Base-by-base conservation (phyloP, 148 eudicot genomes). In the Linanthus parryae region DNA sequence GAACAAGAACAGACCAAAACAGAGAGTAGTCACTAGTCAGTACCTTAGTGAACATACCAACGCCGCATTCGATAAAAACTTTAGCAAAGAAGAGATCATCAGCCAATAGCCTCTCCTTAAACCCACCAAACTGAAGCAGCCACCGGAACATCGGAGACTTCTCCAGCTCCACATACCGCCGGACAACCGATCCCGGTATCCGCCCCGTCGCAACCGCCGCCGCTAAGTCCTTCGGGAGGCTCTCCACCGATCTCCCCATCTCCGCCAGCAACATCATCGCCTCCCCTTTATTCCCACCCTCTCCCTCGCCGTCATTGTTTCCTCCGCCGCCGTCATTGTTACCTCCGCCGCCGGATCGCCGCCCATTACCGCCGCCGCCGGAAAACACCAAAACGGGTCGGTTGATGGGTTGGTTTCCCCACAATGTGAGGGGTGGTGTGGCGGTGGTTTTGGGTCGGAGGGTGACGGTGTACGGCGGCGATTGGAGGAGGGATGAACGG, bases 21-120 rank as follows among this genome's bases (percentile, higher is more conserved):
- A 28, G 17, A 0, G n/a, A 9, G 10, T 3, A 7, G 9, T 0
- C 5, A 18, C 0, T 42, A 20, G n/a, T 12, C 7, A 34, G 10
- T 40, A 87, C 95, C 90, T 87, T 87, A 8, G 95, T 67, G 65
- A 83, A 83, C 21, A 87, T 27, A 8, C 97, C 95, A 55, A 91
- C 86, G n/a, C 95, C 95, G 35, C 94, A 86, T 62, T 91, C 97
- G 56, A 91, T 76, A 20, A 52, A 80, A 20, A 91, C 67, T 56
- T 91, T 91, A 24, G 87, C 74, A 49, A 91, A 64, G 54, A 91
- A 91, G 21, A 91, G 66, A 83, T 91, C 97, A 73, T 91, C 95
- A 27, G 97, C 97, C 58, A 91, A 64, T 70, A 91, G 65, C 20
- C 97, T 52, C 58, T 91, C 97, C 54, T 64, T 76, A 61, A 91